These are phyloP conservation scores for Micromonas pusilla DNA, from an alignment of 139 green algal species.

Conservation along the genomic window DNA sequence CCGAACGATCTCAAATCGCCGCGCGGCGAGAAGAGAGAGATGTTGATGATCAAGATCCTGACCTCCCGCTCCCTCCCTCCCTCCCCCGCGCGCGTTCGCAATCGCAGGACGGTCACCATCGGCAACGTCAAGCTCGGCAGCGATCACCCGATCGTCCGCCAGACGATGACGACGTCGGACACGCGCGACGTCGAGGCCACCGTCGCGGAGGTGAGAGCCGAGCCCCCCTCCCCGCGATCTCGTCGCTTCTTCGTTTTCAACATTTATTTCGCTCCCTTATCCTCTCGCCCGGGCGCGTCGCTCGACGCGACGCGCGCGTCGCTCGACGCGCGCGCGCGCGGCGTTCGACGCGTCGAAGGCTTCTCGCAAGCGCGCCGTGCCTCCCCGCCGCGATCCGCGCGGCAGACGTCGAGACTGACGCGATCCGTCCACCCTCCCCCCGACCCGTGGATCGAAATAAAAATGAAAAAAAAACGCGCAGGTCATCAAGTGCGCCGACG, in stretches of 20 bases:
- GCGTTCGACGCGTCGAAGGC: too few relatives aligned
- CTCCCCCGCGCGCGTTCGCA: neutral
- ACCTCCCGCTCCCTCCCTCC: neutral
- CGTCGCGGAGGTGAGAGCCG: constrained; percentile 71
- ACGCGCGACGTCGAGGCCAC: constrained; percentile 82
- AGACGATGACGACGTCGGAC: constrained; percentile 99
- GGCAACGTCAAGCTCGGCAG: constrained; percentile 86
- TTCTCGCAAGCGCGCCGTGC: too few relatives aligned
- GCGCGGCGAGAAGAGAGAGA: too few relatives aligned
- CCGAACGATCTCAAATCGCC: too few relatives aligned
- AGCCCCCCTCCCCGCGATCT: neutral
- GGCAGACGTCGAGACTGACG: too few relatives aligned
- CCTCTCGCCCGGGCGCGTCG: too few relatives aligned
- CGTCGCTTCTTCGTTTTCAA: constrained; percentile 8
- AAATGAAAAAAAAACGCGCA: constrained; percentile 35
- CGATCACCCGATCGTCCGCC: constrained; percentile 81
- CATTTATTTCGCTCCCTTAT: too few relatives aligned
- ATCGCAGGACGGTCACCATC: constrained; percentile 48
- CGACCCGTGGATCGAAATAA: neutral
- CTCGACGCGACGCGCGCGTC: neutral
- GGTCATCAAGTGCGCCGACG: constrained; percentile 95
- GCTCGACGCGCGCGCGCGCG: neutral
- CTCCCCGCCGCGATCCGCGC: too few relatives aligned
- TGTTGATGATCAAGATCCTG: neutral
- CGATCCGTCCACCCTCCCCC: too few relatives aligned